These are phyloP conservation scores for Cyberlindnera mycetangii DNA, from an alignment of 805 yeast genomes.

Conservation along the genomic window DNA sequence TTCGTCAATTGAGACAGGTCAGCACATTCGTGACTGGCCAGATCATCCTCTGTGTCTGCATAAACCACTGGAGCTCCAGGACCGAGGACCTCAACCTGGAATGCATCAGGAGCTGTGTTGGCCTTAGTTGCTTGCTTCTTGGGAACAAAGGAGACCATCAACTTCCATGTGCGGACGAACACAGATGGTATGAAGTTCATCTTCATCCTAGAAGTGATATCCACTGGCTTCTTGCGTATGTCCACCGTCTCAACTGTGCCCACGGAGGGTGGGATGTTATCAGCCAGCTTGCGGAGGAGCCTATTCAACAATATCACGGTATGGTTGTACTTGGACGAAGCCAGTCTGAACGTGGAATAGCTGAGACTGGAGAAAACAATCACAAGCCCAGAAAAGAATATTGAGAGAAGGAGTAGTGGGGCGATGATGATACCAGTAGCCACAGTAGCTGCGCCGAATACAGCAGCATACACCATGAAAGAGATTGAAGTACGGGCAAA, in stretches of 20 bases:
- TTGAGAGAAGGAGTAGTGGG: conserved; percentile 23
- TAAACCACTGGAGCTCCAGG: conserved; percentile 13
- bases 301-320: conserved; percentile 27
- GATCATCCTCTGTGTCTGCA: conserved; percentile 3
- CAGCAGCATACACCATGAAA: conserved; percentile 18
- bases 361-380: conserved; percentile 27
- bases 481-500: conserved; percentile 18
- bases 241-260: conserved; percentile 23
- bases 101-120: background rate
- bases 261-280: conserved; percentile 30
- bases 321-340: conserved; percentile 27
- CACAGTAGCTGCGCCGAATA: conserved; percentile 16
- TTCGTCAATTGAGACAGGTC: background rate
- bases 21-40: background rate
- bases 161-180: background rate
- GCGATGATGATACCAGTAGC: conserved; percentile 20
- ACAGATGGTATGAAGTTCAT: background rate
- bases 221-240: background rate
- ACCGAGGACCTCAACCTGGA: conserved; percentile 6
- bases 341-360: conserved; percentile 24
- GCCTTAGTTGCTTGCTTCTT: background rate
- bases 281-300: conserved; percentile 26
- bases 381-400: conserved; percentile 27
- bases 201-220: no score
- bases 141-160: background rate